phyloP scores from a whole-genome alignment of 208 protist genomes.

The Trichomonas tenax region DNA sequence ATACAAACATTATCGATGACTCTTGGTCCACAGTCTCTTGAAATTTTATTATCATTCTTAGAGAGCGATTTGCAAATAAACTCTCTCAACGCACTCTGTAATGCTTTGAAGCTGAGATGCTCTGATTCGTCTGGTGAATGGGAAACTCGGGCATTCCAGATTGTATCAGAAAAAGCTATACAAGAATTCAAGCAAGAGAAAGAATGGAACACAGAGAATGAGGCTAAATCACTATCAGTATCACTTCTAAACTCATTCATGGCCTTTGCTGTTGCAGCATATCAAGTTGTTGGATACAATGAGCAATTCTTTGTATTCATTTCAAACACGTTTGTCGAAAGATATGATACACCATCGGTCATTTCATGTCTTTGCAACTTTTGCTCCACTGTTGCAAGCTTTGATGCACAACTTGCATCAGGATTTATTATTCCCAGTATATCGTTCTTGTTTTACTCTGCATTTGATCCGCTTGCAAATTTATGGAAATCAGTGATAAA shows the following conservation, averaged over 20 bases:
- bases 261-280: neutral
- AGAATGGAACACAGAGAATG: neutral
- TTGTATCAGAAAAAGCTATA: neutral
- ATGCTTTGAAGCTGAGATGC: neutral
- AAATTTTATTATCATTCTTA: neutral
- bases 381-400: neutral
- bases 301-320: neutral
- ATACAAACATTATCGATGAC: neutral
- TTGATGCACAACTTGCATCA: neutral
- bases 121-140: neutral
- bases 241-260: neutral
- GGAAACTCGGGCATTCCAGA: neutral
- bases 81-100: neutral
- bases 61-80: neutral
- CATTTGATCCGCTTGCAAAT: neutral
- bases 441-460: neutral
- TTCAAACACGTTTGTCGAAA: neutral
- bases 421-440: neutral
- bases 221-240: neutral
- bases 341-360: neutral
- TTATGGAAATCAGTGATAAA: neutral
- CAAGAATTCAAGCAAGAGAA: neutral
- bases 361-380: neutral
- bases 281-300: neutral
- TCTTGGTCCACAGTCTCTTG: neutral